Percentiles rank a stretch among this genome's conserved stretches.
phyloP scores from a whole-genome alignment of 1,284 basidiomycete species.

The Moniliella sp. region DNA sequence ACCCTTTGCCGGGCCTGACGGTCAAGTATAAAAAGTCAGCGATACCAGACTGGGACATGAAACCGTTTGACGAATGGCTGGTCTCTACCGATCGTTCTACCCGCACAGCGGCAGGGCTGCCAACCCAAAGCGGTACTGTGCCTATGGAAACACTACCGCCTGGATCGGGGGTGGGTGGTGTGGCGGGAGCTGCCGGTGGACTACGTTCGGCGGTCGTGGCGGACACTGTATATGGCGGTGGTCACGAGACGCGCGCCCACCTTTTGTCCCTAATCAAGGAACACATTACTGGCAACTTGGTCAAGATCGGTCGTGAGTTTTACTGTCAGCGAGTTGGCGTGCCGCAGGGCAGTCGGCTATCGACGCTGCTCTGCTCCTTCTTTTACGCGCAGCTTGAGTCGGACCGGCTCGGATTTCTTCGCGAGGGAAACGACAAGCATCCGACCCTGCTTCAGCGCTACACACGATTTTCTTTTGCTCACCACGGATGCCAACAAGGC shows the following conservation, averaged over 20 bases:
- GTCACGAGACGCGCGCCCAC: slow-evolving; percentile 40
- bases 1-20: slow-evolving; percentile 1
- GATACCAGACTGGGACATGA: slow-evolving; percentile 43
- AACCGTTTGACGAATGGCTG: slow-evolving; percentile 49
- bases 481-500: slow-evolving; percentile 51
- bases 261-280: slow-evolving; percentile 57
- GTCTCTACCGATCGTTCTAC: no score
- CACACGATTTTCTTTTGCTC: slow-evolving; percentile 79
- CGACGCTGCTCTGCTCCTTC: slow-evolving; percentile 53
- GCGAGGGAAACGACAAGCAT: slow-evolving; percentile 44
- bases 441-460: slow-evolving; percentile 46
- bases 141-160: background rate
- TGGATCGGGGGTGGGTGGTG: slow-evolving; percentile 41
- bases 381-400: slow-evolving; percentile 79
- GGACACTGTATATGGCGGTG: slow-evolving; percentile 52
- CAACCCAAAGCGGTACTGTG: no score
- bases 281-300: slow-evolving; percentile 73
- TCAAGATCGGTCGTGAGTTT: slow-evolving; percentile 45
- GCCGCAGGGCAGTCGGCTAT: slow-evolving; percentile 80
- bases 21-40: slow-evolving; percentile 9
- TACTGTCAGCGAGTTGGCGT: slow-evolving; percentile 75
- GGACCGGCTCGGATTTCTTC: slow-evolving; percentile 43
- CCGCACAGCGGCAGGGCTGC: slow-evolving; percentile 8
- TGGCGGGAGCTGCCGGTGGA: slow-evolving; percentile 42
- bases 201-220: slow-evolving; percentile 61